Percentiles rank a stretch among this genome's conserved stretches.
These are phyloP conservation scores for Pneumocystis oryctolagi DNA, from an alignment of 1,139 yeast genomes.

Conservation along the genomic window DNA sequence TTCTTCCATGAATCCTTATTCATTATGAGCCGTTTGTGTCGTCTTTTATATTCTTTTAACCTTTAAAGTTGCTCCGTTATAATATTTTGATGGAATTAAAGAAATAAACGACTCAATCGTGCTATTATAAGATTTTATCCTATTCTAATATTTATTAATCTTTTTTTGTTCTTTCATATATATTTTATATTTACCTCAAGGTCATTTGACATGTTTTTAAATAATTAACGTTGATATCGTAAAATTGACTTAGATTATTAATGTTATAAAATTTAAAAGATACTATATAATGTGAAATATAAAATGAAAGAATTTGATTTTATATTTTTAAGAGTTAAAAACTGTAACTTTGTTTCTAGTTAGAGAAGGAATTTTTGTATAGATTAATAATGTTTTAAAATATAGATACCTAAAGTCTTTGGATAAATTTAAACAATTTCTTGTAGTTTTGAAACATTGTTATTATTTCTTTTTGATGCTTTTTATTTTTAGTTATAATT, in stretches of 20 bases:
- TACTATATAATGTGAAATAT: no score
- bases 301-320: no score
- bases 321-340: no score
- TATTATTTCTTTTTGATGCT: no score
- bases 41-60: not conserved
- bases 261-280: not conserved
- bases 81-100: conserved; percentile 83
- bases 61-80: conserved; percentile 52
- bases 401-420: no score
- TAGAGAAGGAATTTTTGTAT: no score
- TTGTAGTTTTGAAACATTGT: no score
- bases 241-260: not conserved
- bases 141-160: conserved; percentile 35
- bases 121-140: conserved; percentile 66
- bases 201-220: not conserved
- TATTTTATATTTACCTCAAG: not conserved
- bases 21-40: not conserved
- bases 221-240: not conserved
- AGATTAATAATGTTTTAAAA: no score
- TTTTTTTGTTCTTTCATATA: not conserved
- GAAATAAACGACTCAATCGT: conserved; percentile 86
- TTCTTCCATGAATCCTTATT: conserved; percentile 74
- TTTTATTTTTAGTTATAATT: no score
- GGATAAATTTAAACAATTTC: no score
- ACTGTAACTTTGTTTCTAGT: no score